phyloP scores from a whole-genome alignment of 2,329 filamentous ascomycete genomes.

The Botrytis pseudocinerea region DNA sequence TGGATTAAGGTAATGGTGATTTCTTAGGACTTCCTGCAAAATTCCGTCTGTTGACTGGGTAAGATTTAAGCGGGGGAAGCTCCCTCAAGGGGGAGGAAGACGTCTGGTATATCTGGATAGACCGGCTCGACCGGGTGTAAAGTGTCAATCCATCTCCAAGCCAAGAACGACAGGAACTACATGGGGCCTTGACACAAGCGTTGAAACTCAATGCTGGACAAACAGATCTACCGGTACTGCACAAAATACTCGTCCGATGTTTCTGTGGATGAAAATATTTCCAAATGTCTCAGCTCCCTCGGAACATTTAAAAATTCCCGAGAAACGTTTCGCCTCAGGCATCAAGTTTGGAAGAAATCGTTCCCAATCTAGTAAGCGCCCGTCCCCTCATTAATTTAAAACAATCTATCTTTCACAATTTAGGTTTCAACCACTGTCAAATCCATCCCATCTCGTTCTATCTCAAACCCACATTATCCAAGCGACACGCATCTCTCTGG shows the following conservation, averaged over 20 bases:
- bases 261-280: not conserved
- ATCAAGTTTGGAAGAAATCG: not conserved
- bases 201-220: too few relatives aligned
- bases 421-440: not conserved
- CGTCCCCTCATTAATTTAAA: not conserved
- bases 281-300: not conserved
- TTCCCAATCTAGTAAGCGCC: not conserved
- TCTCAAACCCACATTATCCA: not conserved
- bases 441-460: not conserved
- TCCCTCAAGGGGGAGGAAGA: not conserved
- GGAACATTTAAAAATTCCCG: not conserved
- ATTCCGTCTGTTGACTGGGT: not conserved
- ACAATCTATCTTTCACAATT: conserved; percentile 2
- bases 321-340: not conserved
- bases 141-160: not conserved
- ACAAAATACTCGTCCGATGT: not conserved
- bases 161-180: too few relatives aligned
- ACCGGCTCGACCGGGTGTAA: not conserved
- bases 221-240: not conserved
- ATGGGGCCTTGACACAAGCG: not conserved
- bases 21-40: not conserved
- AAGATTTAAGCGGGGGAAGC: not conserved
- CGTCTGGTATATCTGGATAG: not conserved
- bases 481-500: not conserved
- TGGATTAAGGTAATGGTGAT: not conserved